These are phyloP conservation scores for Cordyceps javanica DNA, from an alignment of 2,329 filamentous ascomycete genomes.

Conservation along the genomic window DNA sequence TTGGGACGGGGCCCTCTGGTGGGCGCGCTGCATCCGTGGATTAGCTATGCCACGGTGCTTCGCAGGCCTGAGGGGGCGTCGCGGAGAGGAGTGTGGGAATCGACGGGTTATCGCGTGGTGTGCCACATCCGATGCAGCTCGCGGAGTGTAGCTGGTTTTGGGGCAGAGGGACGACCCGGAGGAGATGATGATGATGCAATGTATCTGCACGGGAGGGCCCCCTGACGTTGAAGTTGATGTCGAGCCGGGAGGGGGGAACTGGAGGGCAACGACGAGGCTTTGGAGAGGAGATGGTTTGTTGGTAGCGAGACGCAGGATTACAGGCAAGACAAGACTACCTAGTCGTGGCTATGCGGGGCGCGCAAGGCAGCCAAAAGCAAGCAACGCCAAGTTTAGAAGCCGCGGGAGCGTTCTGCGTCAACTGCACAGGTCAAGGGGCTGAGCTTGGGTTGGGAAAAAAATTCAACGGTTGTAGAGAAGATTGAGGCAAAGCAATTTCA, in stretches of 20 bases:
- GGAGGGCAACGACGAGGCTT: neutral
- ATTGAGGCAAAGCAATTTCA: too few species aligned
- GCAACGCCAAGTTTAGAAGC: neutral
- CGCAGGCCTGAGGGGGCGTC: constrained; percentile 8
- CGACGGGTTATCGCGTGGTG: constrained; percentile 6
- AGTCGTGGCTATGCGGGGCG: constrained; percentile 3
- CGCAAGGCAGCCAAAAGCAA: constrained; percentile 9
- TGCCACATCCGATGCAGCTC: constrained; percentile 3
- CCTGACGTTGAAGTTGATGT: neutral
- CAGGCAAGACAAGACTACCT: neutral
- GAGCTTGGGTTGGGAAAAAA: neutral
- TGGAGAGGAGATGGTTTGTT: neutral
- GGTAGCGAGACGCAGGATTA: neutral
- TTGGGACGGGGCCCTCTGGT: constrained; percentile 32
- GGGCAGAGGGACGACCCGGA: neutral
- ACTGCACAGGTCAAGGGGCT: neutral
- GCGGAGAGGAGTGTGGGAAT: constrained; percentile 16
- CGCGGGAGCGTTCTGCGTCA: neutral
- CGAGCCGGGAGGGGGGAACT: neutral
- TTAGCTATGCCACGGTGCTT: constrained; percentile 1
- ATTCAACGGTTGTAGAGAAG: too few species aligned
- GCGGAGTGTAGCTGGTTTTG: neutral
- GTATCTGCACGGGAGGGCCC: neutral
- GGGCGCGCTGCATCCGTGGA: constrained; percentile 31
- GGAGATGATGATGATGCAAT: neutral